These are phyloP conservation scores for Blumeria graminis DNA, from an alignment of 2,329 filamentous ascomycete species.

Conservation along the genomic window DNA sequence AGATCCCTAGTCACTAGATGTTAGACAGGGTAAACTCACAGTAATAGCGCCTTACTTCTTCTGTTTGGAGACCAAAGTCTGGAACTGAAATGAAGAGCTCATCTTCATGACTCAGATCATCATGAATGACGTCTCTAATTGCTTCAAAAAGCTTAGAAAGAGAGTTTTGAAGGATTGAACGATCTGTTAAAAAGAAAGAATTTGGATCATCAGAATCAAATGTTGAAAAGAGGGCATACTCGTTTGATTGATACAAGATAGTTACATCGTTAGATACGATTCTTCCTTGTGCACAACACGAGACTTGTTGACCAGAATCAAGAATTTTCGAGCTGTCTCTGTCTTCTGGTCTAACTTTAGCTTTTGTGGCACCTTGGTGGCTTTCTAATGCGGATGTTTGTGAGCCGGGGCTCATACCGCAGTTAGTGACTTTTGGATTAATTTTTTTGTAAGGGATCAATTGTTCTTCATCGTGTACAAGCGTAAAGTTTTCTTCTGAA, in stretches of 20 bases:
- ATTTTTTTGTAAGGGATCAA: background rate
- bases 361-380: background rate
- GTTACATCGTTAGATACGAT: conserved; percentile 18
- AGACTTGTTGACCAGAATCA: background rate
- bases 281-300: too few relatives aligned
- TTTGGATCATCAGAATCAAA: conserved; percentile 26
- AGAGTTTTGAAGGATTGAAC: conserved; percentile 25
- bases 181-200: conserved; percentile 31
- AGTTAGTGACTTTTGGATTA: background rate
- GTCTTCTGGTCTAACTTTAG: background rate
- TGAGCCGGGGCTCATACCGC: background rate
- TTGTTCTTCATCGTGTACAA: background rate
- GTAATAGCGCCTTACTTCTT: conserved; percentile 23
- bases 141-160: conserved; percentile 30
- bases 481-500: background rate
- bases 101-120: conserved; percentile 29
- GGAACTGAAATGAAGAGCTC: conserved; percentile 31
- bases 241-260: conserved; percentile 28
- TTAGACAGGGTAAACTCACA: conserved; percentile 12
- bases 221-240: conserved; percentile 34
- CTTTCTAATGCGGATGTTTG: background rate
- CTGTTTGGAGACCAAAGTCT: conserved; percentile 27
- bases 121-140: conserved; percentile 28
- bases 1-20: conserved; percentile 20
- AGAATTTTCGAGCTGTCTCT: background rate